Percentiles rank a stretch among this genome's conserved stretches.
Conservation (phyloP, 2,329 filamentous ascomycete genomes). For the Hymenoscyphus occultus region DNA sequence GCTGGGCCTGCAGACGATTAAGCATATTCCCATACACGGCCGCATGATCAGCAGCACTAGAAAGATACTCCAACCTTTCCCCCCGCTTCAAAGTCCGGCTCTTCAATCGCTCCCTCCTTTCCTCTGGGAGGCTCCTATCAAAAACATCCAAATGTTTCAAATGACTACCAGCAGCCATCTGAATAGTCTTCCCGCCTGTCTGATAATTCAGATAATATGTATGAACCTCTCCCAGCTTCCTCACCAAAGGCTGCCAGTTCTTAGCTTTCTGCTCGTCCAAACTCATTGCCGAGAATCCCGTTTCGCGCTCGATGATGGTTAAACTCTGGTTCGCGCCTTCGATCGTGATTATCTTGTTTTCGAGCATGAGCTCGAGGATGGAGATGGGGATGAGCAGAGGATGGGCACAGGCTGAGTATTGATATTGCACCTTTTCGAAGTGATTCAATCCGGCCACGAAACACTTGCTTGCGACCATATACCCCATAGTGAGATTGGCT, state of each 20-base stretch:
- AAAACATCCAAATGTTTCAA: not conserved
- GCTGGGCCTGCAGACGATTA: not conserved
- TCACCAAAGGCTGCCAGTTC: not conserved
- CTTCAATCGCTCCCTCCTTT: not conserved
- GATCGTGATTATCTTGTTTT: not conserved
- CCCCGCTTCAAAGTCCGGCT: not conserved
- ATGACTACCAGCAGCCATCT: not conserved
- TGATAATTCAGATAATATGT: not conserved
- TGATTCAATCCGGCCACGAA: not conserved
- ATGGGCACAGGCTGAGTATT: not conserved
- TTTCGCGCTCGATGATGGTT: not conserved
- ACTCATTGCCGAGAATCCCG: not conserved
- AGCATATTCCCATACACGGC: not conserved
- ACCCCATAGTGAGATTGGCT: not conserved
- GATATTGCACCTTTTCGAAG: not conserved
- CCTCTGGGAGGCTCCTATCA: not conserved
- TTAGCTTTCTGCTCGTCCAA: not conserved
- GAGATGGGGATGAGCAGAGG: not conserved
- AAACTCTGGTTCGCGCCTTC: not conserved
- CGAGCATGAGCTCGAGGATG: not conserved
- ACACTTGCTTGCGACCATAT: not conserved
- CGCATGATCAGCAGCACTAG: not conserved
- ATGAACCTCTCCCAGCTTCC: not conserved
- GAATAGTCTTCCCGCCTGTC: not conserved
- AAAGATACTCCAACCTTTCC: not conserved